phyloP scores from a whole-genome alignment of 1,284 basidiomycete species.

The Neolentinus lepideus region DNA sequence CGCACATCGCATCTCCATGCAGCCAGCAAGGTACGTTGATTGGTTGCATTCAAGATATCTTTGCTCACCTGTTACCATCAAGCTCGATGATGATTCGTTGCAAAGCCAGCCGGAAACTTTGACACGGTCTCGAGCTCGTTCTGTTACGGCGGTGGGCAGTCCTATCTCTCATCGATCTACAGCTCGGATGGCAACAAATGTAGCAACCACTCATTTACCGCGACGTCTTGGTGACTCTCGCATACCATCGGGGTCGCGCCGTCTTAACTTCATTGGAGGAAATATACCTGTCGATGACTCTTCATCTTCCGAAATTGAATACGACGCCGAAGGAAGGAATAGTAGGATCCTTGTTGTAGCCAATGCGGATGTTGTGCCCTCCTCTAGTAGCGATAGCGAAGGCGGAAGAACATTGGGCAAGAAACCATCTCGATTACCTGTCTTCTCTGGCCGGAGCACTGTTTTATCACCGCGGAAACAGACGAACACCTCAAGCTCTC shows the following conservation, averaged over 20 bases:
- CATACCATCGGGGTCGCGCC: not conserved
- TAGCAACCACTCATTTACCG: constrained; percentile 28
- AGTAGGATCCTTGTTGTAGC: constrained; percentile 38
- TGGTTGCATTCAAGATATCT: not conserved
- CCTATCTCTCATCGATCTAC: not conserved
- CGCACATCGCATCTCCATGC: not conserved
- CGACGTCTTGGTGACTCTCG: constrained; percentile 12
- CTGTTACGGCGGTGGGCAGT: not conserved
- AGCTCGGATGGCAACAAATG: not conserved
- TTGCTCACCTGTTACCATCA: not conserved
- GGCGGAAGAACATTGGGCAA: constrained; percentile 15
- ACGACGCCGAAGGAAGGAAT: constrained; percentile 24
- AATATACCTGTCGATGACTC: not conserved
- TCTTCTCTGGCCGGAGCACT: not conserved
- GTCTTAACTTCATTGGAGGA: not conserved
- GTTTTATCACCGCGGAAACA: not conserved
- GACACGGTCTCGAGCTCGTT: not conserved
- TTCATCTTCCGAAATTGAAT: constrained; percentile 35
- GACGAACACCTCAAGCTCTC: not conserved
- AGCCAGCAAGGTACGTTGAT: not conserved
- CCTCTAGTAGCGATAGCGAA: constrained; percentile 34
- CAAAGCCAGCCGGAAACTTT: not conserved
- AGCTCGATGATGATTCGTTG: not conserved
- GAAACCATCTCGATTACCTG: not conserved
- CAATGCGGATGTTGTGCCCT: constrained; percentile 40